Percentiles rank a stretch among this genome's conserved stretches.
These are phyloP conservation scores for Exidia glandulosa DNA, from an alignment of 768 basidiomycete genomes.

Conservation along the genomic window DNA sequence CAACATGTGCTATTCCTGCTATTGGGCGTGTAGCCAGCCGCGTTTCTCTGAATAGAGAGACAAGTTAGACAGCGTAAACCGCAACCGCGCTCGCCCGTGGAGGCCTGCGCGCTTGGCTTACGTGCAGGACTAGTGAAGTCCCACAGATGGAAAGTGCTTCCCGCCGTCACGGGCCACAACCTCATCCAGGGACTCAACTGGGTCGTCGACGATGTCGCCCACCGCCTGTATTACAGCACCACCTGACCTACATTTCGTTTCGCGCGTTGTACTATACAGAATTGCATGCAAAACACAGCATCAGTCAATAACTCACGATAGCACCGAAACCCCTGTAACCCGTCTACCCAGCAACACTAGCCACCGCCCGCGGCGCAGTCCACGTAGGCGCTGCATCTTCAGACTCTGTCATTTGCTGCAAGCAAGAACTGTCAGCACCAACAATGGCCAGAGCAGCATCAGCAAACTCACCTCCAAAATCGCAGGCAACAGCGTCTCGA, in stretches of 20 bases:
- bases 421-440: neutral
- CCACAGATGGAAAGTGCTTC: slow-evolving; percentile 81
- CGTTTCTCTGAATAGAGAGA: too few relatives aligned
- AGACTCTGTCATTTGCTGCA: neutral
- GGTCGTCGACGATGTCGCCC: slow-evolving; percentile 83
- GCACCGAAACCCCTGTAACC: too few relatives aligned
- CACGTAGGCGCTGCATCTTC: neutral
- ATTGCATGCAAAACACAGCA: neutral
- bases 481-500: neutral
- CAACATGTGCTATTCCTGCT: too few relatives aligned
- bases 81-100: too few relatives aligned
- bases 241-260: neutral
- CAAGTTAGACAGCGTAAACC: too few relatives aligned
- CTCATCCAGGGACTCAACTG: slow-evolving; percentile 81
- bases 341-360: neutral
- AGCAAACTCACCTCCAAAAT: neutral
- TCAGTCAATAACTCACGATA: too few relatives aligned
- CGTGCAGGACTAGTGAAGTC: too few relatives aligned
- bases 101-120: too few relatives aligned
- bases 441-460: neutral
- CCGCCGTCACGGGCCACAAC: slow-evolving; percentile 82
- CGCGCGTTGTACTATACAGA: neutral
- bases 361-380: neutral
- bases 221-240: slow-evolving; percentile 74
- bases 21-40: too few relatives aligned